These are phyloP conservation scores for Blastobotrys mokoenaii DNA, from an alignment of 805 yeast species.

Conservation along the genomic window DNA sequence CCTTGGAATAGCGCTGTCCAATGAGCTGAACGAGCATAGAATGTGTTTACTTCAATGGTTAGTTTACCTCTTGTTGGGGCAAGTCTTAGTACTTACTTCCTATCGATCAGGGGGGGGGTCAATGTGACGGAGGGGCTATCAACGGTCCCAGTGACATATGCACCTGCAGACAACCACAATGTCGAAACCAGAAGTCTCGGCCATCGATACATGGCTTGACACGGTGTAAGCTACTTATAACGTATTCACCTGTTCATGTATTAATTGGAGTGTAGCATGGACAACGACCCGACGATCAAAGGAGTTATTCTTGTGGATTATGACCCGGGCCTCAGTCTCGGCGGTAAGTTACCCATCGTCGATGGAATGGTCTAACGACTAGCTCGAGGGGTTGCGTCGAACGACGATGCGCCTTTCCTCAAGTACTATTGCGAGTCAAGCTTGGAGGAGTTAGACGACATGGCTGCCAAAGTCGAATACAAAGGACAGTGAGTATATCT, in stretches of 20 bases:
- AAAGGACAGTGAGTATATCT: slow-evolving; percentile 8
- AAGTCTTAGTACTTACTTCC: too few species aligned
- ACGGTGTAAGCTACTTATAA: neutral
- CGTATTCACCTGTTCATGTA: neutral
- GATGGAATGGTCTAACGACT: too few species aligned
- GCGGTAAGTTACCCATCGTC: slow-evolving; percentile 1
- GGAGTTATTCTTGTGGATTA: slow-evolving; percentile 17
- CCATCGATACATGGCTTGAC: slow-evolving; percentile 1
- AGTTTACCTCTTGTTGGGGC: too few species aligned
- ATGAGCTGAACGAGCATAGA: too few species aligned
- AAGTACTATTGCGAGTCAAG: slow-evolving; percentile 8
- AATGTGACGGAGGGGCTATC: too few species aligned
- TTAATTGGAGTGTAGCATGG: too few species aligned
- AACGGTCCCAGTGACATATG: too few species aligned
- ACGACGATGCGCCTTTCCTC: slow-evolving; percentile 16
- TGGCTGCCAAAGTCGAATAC: slow-evolving; percentile 6
- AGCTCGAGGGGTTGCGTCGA: slow-evolving; percentile 13
- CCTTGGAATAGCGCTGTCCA: too few species aligned
- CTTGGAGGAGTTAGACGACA: slow-evolving; percentile 2
- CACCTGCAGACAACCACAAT: too few species aligned
- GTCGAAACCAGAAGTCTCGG: too few species aligned
- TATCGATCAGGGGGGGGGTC: too few species aligned
- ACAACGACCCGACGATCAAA: neutral
- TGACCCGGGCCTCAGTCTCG: slow-evolving; percentile 17
- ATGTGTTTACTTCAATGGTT: too few species aligned